These are phyloP conservation scores for Paracorniculantispora psalliotae DNA, from an alignment of 2,329 filamentous ascomycete species.

Conservation along the genomic window DNA sequence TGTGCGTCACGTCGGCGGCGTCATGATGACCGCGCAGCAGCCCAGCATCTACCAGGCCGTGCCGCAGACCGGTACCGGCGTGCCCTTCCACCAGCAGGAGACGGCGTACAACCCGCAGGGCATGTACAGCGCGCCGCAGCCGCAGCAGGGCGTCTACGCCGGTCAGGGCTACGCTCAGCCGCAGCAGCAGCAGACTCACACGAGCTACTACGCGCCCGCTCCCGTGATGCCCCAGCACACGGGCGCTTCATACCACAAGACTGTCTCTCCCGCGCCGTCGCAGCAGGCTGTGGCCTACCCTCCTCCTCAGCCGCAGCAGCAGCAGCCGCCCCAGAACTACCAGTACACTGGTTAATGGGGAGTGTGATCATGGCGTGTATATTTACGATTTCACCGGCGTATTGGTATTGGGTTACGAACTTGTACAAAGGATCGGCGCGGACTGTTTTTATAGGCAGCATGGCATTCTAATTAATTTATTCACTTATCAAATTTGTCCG, in stretches of 20 bases:
- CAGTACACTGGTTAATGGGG: background rate
- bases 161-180: slow-evolving; percentile 6
- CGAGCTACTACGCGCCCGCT: background rate
- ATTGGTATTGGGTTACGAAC: background rate
- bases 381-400: background rate
- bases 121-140: slow-evolving; percentile 14
- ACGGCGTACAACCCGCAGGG: slow-evolving; percentile 17
- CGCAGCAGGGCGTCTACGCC: slow-evolving; percentile 12
- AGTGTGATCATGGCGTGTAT: background rate
- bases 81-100: slow-evolving; percentile 17
- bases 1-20: slow-evolving; percentile 9
- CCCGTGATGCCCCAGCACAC: background rate
- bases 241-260: background rate
- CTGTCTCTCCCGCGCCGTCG: background rate
- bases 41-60: slow-evolving; percentile 14
- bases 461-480: background rate
- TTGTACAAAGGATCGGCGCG: background rate
- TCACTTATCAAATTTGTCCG: background rate
- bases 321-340: background rate
- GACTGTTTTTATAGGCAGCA: background rate
- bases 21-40: slow-evolving; percentile 9
- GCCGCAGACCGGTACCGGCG: slow-evolving; percentile 13
- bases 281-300: background rate
- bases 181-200: slow-evolving; percentile 14
- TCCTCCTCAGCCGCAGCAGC: slow-evolving; percentile 6